phyloP scores from a whole-genome alignment of 1,139 yeast species.

The Debaryomyces singareniensis region DNA sequence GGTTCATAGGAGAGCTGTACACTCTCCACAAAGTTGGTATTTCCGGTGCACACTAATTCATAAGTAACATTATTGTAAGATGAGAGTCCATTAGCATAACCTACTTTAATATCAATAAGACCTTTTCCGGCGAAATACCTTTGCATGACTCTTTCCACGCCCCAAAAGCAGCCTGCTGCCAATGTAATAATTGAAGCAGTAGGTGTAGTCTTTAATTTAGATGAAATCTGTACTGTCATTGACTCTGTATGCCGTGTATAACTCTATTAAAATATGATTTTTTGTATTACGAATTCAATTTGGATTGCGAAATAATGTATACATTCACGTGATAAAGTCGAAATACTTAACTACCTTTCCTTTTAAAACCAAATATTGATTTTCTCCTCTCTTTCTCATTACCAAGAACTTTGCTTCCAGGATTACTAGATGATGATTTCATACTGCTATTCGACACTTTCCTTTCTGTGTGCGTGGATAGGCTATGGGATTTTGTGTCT shows the following conservation, averaged over 20 bases:
- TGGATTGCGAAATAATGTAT: neutral
- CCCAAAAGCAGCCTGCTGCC: constrained; percentile 95
- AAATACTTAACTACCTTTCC: constrained; percentile 13
- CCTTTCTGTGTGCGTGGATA: constrained; percentile 7
- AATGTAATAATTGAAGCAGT: constrained; percentile 50
- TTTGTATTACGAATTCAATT: neutral
- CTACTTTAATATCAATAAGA: constrained; percentile 72
- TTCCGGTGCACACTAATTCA: constrained; percentile 67
- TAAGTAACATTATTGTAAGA: constrained; percentile 54
- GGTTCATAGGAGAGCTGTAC: constrained; percentile 84
- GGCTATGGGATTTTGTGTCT: constrained; percentile 17
- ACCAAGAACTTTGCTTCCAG: constrained; percentile 1
- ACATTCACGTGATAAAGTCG: constrained; percentile 2
- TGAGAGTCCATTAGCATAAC: constrained; percentile 76
- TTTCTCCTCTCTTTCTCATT: constrained; percentile 20
- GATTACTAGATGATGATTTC: constrained; percentile 12
- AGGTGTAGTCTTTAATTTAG: constrained; percentile 29
- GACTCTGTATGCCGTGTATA: too few species aligned
- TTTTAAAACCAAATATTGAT: constrained; percentile 35
- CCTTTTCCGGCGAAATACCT: constrained; percentile 61
- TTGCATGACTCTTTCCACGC: constrained; percentile 77
- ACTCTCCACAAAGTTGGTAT: constrained; percentile 71
- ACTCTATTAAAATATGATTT: too few species aligned
- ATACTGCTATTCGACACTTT: constrained; percentile 7
- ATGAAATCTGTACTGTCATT: constrained; percentile 22